Percentiles rank a stretch among this genome's conserved stretches.
phyloP scores from a whole-genome alignment of 768 basidiomycete species.

The Rhizopogon sp. region DNA sequence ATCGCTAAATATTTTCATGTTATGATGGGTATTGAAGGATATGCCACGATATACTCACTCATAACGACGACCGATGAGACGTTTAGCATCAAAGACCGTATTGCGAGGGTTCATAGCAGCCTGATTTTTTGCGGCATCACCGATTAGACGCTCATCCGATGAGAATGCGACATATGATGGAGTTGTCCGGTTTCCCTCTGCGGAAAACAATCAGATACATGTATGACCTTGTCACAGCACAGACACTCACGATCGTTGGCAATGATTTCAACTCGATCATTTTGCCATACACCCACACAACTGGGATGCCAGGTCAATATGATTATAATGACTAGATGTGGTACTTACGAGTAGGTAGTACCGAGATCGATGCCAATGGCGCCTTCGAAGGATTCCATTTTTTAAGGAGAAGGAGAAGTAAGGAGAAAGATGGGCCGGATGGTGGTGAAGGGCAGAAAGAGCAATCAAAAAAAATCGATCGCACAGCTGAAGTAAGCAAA shows the following conservation, averaged over 20 bases:
- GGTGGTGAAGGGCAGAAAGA: constrained; percentile 27
- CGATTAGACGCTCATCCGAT: constrained; percentile 92
- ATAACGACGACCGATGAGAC: constrained; percentile 95
- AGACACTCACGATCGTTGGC: constrained; percentile 80
- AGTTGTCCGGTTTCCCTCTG: constrained; percentile 98
- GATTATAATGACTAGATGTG: constrained; percentile 9
- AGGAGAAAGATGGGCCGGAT: constrained; percentile 27
- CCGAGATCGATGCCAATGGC: constrained; percentile 97
- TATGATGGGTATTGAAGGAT: constrained; percentile 1
- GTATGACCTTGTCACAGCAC: not conserved
- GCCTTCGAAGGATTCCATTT: constrained; percentile 94
- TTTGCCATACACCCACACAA: constrained; percentile 99
- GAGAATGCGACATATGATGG: constrained; percentile 99
- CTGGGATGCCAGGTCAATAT: constrained; percentile 35
- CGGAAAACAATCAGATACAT: constrained; percentile 2
- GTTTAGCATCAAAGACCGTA: constrained; percentile 99
- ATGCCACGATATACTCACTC: constrained; percentile 51
- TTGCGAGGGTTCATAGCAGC: constrained; percentile 99
- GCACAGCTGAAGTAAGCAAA: constrained; percentile 50
- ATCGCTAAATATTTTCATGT: constrained; percentile 49
- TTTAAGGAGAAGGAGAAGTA: constrained; percentile 32
- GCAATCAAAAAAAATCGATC: constrained; percentile 37
- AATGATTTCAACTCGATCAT: constrained; percentile 99
- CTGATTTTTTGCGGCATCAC: constrained; percentile 98
- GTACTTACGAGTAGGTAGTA: constrained; percentile 89